Base-by-base conservation (phyloP, 345 rosid genomes). In the Garcia nutans region DNA sequence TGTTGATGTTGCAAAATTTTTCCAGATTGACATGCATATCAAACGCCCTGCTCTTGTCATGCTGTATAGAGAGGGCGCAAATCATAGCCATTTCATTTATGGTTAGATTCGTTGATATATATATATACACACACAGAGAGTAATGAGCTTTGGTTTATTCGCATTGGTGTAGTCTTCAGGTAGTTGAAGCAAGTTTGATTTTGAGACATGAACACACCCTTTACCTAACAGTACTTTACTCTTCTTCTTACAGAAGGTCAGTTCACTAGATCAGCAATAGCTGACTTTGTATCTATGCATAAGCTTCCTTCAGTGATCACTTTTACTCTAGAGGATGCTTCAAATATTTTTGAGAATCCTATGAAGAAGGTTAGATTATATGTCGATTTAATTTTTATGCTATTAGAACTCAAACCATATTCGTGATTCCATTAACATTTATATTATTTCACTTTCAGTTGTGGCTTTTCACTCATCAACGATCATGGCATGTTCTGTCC, bases 381-480 rank as follows among this genome's bases (percentile, higher is more conserved):
- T n/a, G 12, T 47, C 1, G 5, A 6, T n/a, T 33, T 71, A 59
- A 23, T 16, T 20, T 37, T 65, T 31, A 2, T 65, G 23, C 1
- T 42, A 6, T 41, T 1, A 26, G 11, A 62, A 26, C 28, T 16
- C 3, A 1, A n/a, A 10, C 6, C 1, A 2, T 24, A 69, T 19
- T 9, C 0, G 2, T 41, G 22, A 44, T 76, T 47, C 19, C 15
- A 22, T 37, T 63, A 55, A 64, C 55, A 44, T 24, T 15, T 31
- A 8, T 55, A 22, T 75, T 56, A 12, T 31, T 54, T 45, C 22
- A 1, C 17, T 57, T 20, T 60, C 76, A 76, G 83, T 45, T 81
- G 55, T 81, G 80, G 80, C 83, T 81, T 49, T 76, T 81, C 59
- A 60, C 80, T 19, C 71, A 77, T 17, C 45, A 20, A 12, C 12